phyloP scores from a whole-genome alignment of 139 green algal species.

The Coccomyxa sp. region DNA sequence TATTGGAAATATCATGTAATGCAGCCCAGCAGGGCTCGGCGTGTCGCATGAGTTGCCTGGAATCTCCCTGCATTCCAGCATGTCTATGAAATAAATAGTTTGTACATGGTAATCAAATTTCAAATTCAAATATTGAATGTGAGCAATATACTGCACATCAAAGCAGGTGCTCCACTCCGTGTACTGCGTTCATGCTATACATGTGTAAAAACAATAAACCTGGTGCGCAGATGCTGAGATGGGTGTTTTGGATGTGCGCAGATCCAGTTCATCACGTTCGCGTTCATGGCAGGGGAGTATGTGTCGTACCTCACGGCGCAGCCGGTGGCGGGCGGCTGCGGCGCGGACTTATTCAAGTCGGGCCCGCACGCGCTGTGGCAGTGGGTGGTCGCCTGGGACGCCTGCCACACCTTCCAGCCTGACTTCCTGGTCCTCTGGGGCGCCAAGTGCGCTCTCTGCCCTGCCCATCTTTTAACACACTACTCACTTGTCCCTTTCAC shows the following conservation, averaged over 20 bases:
- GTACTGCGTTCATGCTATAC: too few relatives aligned
- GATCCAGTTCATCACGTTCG: slow-evolving; percentile 12
- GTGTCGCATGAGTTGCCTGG: too few relatives aligned
- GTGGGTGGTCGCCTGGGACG: slow-evolving; percentile 12
- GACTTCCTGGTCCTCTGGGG: slow-evolving; percentile 17
- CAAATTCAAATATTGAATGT: too few relatives aligned
- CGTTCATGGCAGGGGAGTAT: slow-evolving; percentile 24
- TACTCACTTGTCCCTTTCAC: neutral
- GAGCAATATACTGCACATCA: too few relatives aligned
- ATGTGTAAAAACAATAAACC: too few relatives aligned
- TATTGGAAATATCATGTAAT: too few relatives aligned
- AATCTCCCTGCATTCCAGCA: too few relatives aligned
- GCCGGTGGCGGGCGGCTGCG: neutral
- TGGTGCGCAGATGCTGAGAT: neutral
- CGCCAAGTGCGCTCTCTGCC: neutral
- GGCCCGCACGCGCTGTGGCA: slow-evolving; percentile 3
- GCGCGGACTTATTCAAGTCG: neutral
- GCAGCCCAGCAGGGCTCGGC: too few relatives aligned
- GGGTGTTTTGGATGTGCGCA: slow-evolving; percentile 1
- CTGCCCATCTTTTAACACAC: neutral
- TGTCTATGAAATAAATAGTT: too few relatives aligned
- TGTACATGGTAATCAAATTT: too few relatives aligned
- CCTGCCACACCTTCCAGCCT: slow-evolving; percentile 10
- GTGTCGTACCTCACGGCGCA: neutral
- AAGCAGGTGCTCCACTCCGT: too few relatives aligned